Conservation (phyloP, 2,329 filamentous ascomycete genomes). For the Lasiodiplodia sp. region DNA sequence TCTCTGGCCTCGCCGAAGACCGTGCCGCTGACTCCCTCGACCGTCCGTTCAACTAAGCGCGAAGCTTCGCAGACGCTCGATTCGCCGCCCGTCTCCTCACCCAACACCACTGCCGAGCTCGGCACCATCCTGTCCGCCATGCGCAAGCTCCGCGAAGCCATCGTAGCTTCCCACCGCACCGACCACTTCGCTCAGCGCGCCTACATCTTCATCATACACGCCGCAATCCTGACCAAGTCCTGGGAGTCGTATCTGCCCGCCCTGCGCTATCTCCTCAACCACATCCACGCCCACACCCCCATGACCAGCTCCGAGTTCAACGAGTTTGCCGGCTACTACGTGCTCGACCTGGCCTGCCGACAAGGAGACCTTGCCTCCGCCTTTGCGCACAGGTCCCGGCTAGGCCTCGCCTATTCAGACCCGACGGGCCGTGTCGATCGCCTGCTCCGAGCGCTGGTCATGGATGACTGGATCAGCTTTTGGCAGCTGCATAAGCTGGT, state of each 20-base stretch:
- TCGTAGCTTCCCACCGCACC: slow-evolving; percentile 77
- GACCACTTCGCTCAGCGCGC: slow-evolving; percentile 86
- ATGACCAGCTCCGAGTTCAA: slow-evolving; percentile 76
- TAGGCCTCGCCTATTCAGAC: slow-evolving; percentile 24
- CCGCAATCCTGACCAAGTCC: slow-evolving; percentile 80
- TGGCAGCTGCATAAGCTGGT: slow-evolving; percentile 74
- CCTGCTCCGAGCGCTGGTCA: slow-evolving; percentile 73
- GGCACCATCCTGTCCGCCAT: slow-evolving; percentile 81
- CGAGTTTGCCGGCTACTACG: slow-evolving; percentile 81
- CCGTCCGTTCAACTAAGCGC: slow-evolving; percentile 32
- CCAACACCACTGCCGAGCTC: slow-evolving; percentile 64
- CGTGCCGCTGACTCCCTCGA: slow-evolving; percentile 22
- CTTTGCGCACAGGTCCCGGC: slow-evolving; percentile 68
- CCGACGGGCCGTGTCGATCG: slow-evolving; percentile 64
- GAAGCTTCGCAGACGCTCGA: slow-evolving; percentile 32
- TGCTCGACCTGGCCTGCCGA: slow-evolving; percentile 89
- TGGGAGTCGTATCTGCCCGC: slow-evolving; percentile 91
- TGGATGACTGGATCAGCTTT: slow-evolving; percentile 84
- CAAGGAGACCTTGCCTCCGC: slow-evolving; percentile 77
- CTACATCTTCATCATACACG: slow-evolving; percentile 89
- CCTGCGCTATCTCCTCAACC: slow-evolving; percentile 77
- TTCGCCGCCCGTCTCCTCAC: slow-evolving; percentile 44
- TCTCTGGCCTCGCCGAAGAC: slow-evolving; percentile 30
- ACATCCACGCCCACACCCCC: slow-evolving; percentile 72
- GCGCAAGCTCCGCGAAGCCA: slow-evolving; percentile 89